Base-by-base conservation (phyloP, 2,329 filamentous ascomycete species). In the Ascochyta rabiei region DNA sequence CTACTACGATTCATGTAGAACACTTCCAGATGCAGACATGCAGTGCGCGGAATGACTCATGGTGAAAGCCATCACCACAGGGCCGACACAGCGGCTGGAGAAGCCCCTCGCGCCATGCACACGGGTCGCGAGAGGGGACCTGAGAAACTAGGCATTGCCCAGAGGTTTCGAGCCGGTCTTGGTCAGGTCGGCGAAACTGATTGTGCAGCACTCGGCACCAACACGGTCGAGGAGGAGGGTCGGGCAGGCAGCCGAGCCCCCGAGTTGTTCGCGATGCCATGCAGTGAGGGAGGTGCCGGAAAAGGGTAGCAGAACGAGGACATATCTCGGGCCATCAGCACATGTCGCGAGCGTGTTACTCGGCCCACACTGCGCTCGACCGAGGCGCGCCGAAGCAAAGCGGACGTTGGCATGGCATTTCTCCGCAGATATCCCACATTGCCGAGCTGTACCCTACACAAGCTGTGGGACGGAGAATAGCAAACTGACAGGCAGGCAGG, bases 21-120 rank as follows among this genome's bases (percentile, higher is more conserved):
- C 52, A 31, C 48, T 61, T 54, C 56, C 52, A 51, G 30, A 56
- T 59, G 21, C 33, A 54, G 58, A 44, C 48, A 59, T 53, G 45
- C 39, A 33, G 44, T 51, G 54, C 55, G 38, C 35, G 40, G 18
- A 49, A 41, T 37, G 51, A 56, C 41, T 61, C 44, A 39, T 40
- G 38, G 26, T 35, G 31, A 45, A 45, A 33, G 42, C 21, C 23
- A 46, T 50, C 57, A 51, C 60, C 60, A 63, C 60, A 49, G 44
- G 40, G 48, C 40, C 56, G 57, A 60, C 35, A 59, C 57, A 63
- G 38, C 47, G 26, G 49, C 30, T 46, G 31, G 43, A 49, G 21
- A 38, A 16, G 30, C 30, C 30, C 41, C 12, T 23, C 28, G 41
- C 40, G 38, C 34, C 30, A 31, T 40, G 16, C 24, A 55, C 30